phyloP scores from a whole-genome alignment of 2,329 filamentous ascomycete species.

The Nigrospora sphaerica region DNA sequence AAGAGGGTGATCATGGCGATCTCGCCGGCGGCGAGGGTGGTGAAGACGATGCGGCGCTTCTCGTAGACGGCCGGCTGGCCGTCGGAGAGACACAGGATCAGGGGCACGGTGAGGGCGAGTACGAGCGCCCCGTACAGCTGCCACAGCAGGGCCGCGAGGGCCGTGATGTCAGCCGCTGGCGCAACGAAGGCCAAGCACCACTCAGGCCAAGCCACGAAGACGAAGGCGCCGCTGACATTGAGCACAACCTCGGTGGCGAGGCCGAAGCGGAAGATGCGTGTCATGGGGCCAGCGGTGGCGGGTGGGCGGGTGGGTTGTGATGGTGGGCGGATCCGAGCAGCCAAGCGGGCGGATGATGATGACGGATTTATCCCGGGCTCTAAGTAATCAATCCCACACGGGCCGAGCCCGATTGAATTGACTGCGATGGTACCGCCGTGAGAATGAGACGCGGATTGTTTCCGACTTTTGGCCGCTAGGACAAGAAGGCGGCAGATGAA shows the following conservation, averaged over 20 bases:
- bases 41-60: constrained; percentile 10
- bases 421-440: no score
- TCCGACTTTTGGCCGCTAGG: no score
- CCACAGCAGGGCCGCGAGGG: constrained; percentile 10
- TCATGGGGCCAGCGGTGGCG: constrained; percentile 5
- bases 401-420: no score
- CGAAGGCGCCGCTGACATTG: constrained; percentile 9
- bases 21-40: constrained; percentile 12
- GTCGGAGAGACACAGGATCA: constrained; percentile 9
- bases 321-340: no score
- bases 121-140: constrained; percentile 14
- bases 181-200: constrained; percentile 12
- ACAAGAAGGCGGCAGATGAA: no score
- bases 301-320: no score
- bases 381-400: no score
- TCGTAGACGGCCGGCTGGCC: constrained; percentile 6
- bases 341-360: no score
- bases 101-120: constrained; percentile 11
- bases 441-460: no score
- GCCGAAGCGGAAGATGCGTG: constrained; percentile 9
- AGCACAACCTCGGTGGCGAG: constrained; percentile 11
- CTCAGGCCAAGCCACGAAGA: constrained; percentile 10
- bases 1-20: constrained; percentile 3
- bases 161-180: constrained; percentile 4
- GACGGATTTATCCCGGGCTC: no score